Evolutionary conservation across 768 basidiomycete genomes (phyloP), one percentile per base, ranked within the genome.

Genomic region (Serendipita indica): DNA sequence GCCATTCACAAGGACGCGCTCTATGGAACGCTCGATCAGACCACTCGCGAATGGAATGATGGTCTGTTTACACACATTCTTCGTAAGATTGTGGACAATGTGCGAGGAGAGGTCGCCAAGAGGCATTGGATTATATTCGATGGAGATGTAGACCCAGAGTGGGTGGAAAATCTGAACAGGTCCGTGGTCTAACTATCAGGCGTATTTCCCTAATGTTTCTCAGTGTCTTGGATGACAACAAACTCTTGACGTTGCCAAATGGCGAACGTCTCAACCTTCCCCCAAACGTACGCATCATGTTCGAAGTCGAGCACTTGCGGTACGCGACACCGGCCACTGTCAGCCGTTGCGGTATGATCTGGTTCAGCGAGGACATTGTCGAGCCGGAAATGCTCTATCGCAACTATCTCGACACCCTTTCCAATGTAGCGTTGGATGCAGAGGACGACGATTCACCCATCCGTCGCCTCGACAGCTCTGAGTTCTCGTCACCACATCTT

Each of bases 121-220:
- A 75, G 96, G 32, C 96, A 98, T 67, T 99, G 94, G 96, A 99
- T 99, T 65, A 87, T 99, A 61, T 99, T 99, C 63, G 96, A 99
- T 67, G 96, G 96, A 60, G 96, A 99, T 65, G 96, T 99, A 39
- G 96, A 99, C 75, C 96, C 94, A 0, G 96, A 99, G 72, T 98
- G 96, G 96, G 96, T 99, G 1, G 96, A 99, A 72, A 99, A 99
- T 71, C 71, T 99, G 71, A 99, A 99, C 72, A 97, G 93, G 96
- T 88, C 33, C 57, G 77, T 72, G 37, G 25, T 2, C 28, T 28
- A 45, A 18, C 5, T 45, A 14, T 27, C 62, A 35, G 39, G 52
- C 10, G 32, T 32, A 0, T 3, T 12, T 34, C 57, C 62, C 22
- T 39, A 18, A 46, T 32, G 14, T 43, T 22, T 57, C 46, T 22